These are phyloP conservation scores for Tetrahymena borealis DNA, from an alignment of 73 alveolate species.

Conservation along the genomic window DNA sequence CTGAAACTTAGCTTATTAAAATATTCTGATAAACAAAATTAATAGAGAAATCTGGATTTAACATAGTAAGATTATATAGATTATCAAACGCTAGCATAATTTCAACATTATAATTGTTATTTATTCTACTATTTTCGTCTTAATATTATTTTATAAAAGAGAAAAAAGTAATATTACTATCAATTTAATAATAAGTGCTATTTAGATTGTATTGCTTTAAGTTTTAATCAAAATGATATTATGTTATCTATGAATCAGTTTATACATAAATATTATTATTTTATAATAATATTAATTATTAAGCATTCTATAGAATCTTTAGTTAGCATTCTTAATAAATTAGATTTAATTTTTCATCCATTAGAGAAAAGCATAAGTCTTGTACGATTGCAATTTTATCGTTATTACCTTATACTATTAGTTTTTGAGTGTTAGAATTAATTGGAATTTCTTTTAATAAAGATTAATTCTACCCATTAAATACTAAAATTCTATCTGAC, in stretches of 20 bases:
- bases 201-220: too few relatives aligned
- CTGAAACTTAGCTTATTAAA: not conserved
- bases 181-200: too few relatives aligned
- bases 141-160: too few relatives aligned
- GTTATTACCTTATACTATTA: not conserved
- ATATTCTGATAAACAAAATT: not conserved
- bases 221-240: too few relatives aligned
- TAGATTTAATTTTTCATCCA: not conserved
- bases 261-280: not conserved
- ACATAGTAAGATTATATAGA: not conserved
- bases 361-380: not conserved
- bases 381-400: not conserved
- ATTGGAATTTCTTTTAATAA: not conserved
- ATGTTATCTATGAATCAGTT: too few relatives aligned
- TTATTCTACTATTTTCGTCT: too few relatives aligned
- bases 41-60: not conserved
- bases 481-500: not conserved
- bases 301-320: not conserved
- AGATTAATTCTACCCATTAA: not conserved
- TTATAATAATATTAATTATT: not conserved
- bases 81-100: not conserved
- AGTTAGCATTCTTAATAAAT: not conserved
- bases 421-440: not conserved
- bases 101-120: too few relatives aligned
- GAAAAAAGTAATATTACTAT: too few relatives aligned